Evolutionary conservation across 2,329 filamentous ascomycete genomes (phyloP).

Genomic region (Alternaria ethzedia): DNA sequence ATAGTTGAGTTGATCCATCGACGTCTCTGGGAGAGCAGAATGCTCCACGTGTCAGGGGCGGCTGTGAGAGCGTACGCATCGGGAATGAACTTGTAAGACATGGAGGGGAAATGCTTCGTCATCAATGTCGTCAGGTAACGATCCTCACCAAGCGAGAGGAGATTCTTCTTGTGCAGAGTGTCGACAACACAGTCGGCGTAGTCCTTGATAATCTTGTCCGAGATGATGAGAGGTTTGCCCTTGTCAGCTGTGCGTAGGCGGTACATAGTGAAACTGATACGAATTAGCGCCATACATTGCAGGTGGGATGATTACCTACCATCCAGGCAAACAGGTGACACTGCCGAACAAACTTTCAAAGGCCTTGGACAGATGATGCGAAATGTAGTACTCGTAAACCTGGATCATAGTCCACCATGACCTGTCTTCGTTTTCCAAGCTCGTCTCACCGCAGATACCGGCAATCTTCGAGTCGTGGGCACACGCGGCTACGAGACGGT

Average conservation of each 20-base stretch:
- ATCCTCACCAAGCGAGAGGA: slow-evolving; percentile 93
- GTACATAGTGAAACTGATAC: slow-evolving; percentile 94
- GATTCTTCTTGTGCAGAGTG: slow-evolving; percentile 93
- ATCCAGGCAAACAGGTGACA: slow-evolving; percentile 98
- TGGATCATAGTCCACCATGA: slow-evolving; percentile 99
- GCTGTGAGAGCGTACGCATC: slow-evolving; percentile 94
- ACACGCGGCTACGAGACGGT: slow-evolving; percentile 89
- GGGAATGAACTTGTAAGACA: slow-evolving; percentile 95
- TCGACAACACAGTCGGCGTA: slow-evolving; percentile 91
- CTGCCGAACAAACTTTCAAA: slow-evolving; percentile 98
- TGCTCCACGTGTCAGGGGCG: slow-evolving; percentile 91
- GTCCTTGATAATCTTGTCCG: slow-evolving; percentile 83
- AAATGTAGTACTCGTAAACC: slow-evolving; percentile 99
- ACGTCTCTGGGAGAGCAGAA: slow-evolving; percentile 95
- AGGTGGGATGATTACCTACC: slow-evolving; percentile 66
- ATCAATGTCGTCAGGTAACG: slow-evolving; percentile 96
- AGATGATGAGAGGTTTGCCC: slow-evolving; percentile 92
- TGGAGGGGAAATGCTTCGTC: slow-evolving; percentile 95
- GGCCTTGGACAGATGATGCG: slow-evolving; percentile 93
- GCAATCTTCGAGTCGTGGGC: slow-evolving; percentile 95
- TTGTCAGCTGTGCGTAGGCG: slow-evolving; percentile 92
- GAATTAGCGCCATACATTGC: slow-evolving; percentile 19
- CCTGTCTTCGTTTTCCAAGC: slow-evolving; percentile 90
- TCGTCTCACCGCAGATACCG: slow-evolving; percentile 96
- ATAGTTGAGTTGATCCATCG: slow-evolving; percentile 99